Base-by-base conservation (phyloP, 805 yeast species). In the Danielia oregonensis region DNA sequence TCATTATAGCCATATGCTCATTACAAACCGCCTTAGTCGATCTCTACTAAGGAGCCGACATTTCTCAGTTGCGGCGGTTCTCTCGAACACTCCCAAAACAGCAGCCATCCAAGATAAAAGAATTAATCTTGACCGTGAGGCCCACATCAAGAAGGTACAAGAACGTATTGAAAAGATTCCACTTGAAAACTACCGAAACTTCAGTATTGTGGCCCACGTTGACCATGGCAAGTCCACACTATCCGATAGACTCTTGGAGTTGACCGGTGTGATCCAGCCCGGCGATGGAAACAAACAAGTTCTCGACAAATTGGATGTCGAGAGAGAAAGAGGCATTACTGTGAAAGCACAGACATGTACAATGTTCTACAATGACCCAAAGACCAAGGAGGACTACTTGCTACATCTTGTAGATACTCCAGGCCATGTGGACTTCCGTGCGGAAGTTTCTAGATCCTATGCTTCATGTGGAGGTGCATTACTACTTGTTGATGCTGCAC, bases 401-500 rank as follows among this genome's bases (percentile, higher is more conserved):
- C 63, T 91, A 29, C 96, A 91, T 65, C 65, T 91, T 29, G 96
- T 93, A 29, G 98, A 91, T 58, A 91, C 97, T 0, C 98, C 98
- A 0, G 98, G 98, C 0, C 98, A 91, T 57, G 97, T 93, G 21
- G 98, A 91, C 58, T 91, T 91, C 58, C 68, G 96, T 35, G 82
- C 93, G 6, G 98, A 91, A 51, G 98, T 91, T 1, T 79, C 94
- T 4, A 64, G 97, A 47, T 86, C 96, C 6, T 89, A 89, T 60
- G 97, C 97, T 2, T 85, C 96, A 0, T 93, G 97, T 65, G 95
- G 89, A 24, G 97, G 97, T 10, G 97, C 97, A 0, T 62, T 91
- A 26, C 59, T 91, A 26, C 60, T 91, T 15, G 95, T 91, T 2
- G 98, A 93, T 65, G 97, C 97, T 2, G 74, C 91, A 2, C 97